Base-by-base conservation (phyloP, 768 basidiomycete species). In the Naganishia randhawae region DNA sequence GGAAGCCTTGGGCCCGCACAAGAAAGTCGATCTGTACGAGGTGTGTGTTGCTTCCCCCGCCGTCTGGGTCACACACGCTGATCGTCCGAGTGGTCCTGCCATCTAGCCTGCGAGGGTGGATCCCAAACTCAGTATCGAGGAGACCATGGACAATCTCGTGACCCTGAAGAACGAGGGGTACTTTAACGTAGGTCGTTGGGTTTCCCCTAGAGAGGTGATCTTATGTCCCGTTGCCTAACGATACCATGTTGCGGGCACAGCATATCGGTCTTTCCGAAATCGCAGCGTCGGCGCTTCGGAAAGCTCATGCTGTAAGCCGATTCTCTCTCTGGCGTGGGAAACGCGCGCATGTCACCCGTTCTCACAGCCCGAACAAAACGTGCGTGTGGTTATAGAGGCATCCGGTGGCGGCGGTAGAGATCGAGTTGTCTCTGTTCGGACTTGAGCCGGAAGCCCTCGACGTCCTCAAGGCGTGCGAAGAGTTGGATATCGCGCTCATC, bases 361-460 rank as follows among this genome's bases (percentile, higher is more conserved):
- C n/a, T n/a, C n/a, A n/a, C n/a, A n/a, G n/a, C n/a, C n/a, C n/a
- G n/a, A n/a, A n/a, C n/a, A n/a, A n/a, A n/a, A n/a, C n/a, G n/a
- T n/a, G n/a, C n/a, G n/a, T n/a, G n/a, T 29, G 32, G 16, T 22
- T 27, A 3, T 65, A 86, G 84, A 80, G 87, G 11, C 81, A 84
- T 51, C 85, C 85, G 1, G 83, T 88, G 67, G 81, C 84, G 14
- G 81, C 84, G 17, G 85, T 86, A 9, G 87, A 89, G 75, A 87
- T 89, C 62, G 89, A 89, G 75, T 79, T 87, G 48, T 87, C 85
- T 72, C 83, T 85, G 1, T 87, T 85, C 83, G 81, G 84, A 1
- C 86, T 85, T 62, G 85, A 85, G 68, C 80, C 82, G 27, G 82
- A 85, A 63, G 83, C 85, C 17, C 82, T 75, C 53, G 75, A 75